These are phyloP conservation scores for Porosira glacialis DNA, from an alignment of 352 stramenopile species.

Conservation along the genomic window DNA sequence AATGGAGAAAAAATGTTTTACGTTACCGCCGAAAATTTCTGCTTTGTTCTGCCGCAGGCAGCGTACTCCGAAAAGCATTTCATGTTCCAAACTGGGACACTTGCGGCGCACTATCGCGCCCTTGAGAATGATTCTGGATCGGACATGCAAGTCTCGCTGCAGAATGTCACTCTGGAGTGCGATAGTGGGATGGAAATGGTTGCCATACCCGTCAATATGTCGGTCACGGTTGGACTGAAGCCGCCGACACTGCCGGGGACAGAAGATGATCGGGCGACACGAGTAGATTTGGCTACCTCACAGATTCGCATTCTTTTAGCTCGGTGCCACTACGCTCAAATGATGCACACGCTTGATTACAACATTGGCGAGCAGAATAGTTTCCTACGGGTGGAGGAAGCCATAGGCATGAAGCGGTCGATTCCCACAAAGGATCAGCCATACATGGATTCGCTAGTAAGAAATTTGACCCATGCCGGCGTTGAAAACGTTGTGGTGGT, in stretches of 20 bases:
- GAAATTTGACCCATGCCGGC: slow-evolving; percentile 75
- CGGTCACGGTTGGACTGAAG: slow-evolving; percentile 58
- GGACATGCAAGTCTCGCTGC: slow-evolving; percentile 55
- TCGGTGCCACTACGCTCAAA: slow-evolving; percentile 71
- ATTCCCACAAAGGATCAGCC: slow-evolving; percentile 7
- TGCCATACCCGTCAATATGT: slow-evolving; percentile 60
- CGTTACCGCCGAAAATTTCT: slow-evolving; percentile 70
- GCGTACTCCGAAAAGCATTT: slow-evolving; percentile 68
- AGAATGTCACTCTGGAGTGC: slow-evolving; percentile 64
- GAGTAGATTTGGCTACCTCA: slow-evolving; percentile 67
- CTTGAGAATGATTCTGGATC: slow-evolving; percentile 60
- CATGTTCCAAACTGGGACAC: slow-evolving; percentile 54
- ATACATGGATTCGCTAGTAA: slow-evolving; percentile 35
- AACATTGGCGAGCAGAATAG: slow-evolving; percentile 70
- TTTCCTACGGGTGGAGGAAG: slow-evolving; percentile 50
- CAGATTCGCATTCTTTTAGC: slow-evolving; percentile 63
- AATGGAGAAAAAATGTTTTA: slow-evolving; percentile 66
- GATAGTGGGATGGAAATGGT: slow-evolving; percentile 56
- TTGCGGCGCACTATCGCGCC: slow-evolving; percentile 65
- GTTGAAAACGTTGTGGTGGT: slow-evolving; percentile 63
- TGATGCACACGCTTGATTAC: slow-evolving; percentile 69
- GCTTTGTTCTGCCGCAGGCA: slow-evolving; percentile 73
- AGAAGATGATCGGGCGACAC: slow-evolving; percentile 76
- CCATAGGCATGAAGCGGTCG: slow-evolving; percentile 5
- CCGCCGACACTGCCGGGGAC: slow-evolving; percentile 51